phyloP scores from a whole-genome alignment of 2,329 filamentous ascomycete genomes.

The Fusarium avenaceum region DNA sequence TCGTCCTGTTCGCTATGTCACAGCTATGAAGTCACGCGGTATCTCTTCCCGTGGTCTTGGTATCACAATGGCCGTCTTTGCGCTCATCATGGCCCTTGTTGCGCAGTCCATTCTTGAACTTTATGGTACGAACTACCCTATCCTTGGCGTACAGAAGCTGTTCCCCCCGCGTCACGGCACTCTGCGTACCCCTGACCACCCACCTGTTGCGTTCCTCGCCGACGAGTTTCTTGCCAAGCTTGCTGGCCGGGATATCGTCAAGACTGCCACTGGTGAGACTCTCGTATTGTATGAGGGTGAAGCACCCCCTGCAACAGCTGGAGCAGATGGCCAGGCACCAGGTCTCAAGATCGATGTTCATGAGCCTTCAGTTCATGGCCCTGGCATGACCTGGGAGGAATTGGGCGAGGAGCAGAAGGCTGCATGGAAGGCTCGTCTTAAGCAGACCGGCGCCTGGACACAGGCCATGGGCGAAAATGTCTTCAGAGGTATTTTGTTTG shows the following conservation, averaged over 20 bases:
- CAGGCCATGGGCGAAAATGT: conserved; percentile 82
- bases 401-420: conserved; percentile 72
- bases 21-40: conserved; percentile 69
- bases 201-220: conserved; percentile 46
- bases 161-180: conserved; percentile 63
- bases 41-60: conserved; percentile 66
- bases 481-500: conserved; percentile 82
- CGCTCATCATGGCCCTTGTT: conserved; percentile 72
- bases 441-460: conserved; percentile 82
- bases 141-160: conserved; percentile 68
- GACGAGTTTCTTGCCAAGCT: conserved; percentile 57
- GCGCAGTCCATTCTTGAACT: conserved; percentile 76
- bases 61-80: conserved; percentile 67
- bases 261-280: conserved; percentile 53
- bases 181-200: conserved; percentile 47
- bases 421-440: conserved; percentile 77
- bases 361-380: conserved; percentile 61
- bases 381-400: conserved; percentile 78
- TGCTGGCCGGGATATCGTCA: conserved; percentile 52
- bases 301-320: conserved; percentile 31
- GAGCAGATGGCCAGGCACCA: conserved; percentile 35
- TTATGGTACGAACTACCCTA: conserved; percentile 67
- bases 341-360: conserved; percentile 60
- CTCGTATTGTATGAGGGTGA: conserved; percentile 56
- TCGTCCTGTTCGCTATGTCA: conserved; percentile 75